Evolutionary conservation across 805 yeast species (phyloP).

Genomic region (Candida koratica): DNA sequence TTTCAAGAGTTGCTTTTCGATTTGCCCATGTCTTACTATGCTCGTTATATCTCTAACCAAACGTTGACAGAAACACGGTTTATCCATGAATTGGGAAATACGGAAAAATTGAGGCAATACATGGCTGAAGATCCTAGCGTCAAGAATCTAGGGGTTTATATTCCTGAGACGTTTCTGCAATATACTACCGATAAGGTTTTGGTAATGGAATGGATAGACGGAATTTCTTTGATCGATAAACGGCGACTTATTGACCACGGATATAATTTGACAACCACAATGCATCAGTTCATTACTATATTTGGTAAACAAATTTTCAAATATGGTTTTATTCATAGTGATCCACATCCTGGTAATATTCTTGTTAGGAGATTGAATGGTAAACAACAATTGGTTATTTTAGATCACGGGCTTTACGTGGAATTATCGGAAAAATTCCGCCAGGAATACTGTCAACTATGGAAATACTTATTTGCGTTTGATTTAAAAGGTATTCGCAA

Average conservation of each 20-base stretch:
- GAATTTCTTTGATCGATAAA: slow-evolving; percentile 51
- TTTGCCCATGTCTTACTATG: slow-evolving; percentile 56
- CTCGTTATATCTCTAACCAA: slow-evolving; percentile 55
- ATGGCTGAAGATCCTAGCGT: slow-evolving; percentile 44
- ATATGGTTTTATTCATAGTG: slow-evolving; percentile 70
- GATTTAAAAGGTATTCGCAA: slow-evolving; percentile 45
- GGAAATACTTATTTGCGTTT: slow-evolving; percentile 58
- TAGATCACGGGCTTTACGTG: slow-evolving; percentile 75
- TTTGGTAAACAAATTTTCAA: slow-evolving; percentile 58
- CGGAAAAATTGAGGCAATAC: slow-evolving; percentile 33
- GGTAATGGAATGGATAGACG: slow-evolving; percentile 75
- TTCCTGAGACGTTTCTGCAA: slow-evolving; percentile 52
- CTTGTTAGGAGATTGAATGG: slow-evolving; percentile 37
- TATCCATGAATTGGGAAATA: slow-evolving; percentile 51
- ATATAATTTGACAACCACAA: slow-evolving; percentile 37
- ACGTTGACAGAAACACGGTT: slow-evolving; percentile 62
- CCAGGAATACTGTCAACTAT: slow-evolving; percentile 53
- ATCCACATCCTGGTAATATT: slow-evolving; percentile 80
- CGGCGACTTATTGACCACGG: slow-evolving; percentile 37
- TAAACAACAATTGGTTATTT: slow-evolving; percentile 56
- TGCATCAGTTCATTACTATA: slow-evolving; percentile 48
- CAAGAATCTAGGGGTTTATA: slow-evolving; percentile 37
- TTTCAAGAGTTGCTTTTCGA: slow-evolving; percentile 58
- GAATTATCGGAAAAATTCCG: slow-evolving; percentile 48
- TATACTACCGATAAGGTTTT: slow-evolving; percentile 49